Percentiles rank a stretch among this genome's conserved stretches.
phyloP scores from a whole-genome alignment of 306 rosid species.

The Abrus pulchellus region DNA sequence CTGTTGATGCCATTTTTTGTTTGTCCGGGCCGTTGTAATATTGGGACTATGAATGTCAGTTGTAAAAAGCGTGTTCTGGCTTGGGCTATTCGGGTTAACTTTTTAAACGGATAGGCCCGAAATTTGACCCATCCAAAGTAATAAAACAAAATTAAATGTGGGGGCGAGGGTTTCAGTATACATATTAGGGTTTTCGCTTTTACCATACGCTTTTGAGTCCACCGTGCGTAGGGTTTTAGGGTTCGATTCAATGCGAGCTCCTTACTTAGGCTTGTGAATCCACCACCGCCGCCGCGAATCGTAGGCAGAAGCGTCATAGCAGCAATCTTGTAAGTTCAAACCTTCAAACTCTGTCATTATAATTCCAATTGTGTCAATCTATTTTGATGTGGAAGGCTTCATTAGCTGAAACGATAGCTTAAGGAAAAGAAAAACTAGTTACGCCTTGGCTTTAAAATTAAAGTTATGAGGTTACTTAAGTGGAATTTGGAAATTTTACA shows the following conservation, averaged over 20 bases:
- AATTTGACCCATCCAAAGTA: neutral
- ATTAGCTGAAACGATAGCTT: neutral
- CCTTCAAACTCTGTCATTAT: neutral
- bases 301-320: neutral
- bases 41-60: neutral
- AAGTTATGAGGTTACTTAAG: neutral
- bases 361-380: neutral
- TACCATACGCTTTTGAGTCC: no score
- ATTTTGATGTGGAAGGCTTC: neutral
- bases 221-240: no score
- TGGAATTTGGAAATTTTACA: neutral
- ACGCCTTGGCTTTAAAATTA: neutral
- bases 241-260: no score
- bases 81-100: neutral
- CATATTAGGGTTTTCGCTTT: neutral
- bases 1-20: no score
- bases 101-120: neutral
- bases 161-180: neutral
- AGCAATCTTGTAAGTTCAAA: constrained; percentile 10
- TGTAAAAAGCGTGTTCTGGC: neutral
- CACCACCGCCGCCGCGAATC: neutral
- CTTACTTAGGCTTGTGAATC: neutral
- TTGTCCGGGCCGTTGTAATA: neutral
- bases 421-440: neutral
- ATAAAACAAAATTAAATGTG: neutral